Evolutionary conservation across 805 yeast genomes (phyloP).

Genomic region (Cyberlindnera bimundalis): DNA sequence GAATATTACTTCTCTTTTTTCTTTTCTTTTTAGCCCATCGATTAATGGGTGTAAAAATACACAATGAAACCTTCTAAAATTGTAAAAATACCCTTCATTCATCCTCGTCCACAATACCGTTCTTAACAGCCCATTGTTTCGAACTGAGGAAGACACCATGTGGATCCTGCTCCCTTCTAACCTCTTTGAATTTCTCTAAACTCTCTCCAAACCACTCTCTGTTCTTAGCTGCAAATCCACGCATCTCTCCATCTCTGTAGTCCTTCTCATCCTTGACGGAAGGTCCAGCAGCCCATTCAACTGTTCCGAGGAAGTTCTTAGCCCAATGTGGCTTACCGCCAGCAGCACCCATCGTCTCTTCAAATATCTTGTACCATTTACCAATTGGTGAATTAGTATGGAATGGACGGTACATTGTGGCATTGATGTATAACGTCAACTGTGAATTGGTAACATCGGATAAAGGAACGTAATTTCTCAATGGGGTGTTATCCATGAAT

Average conservation of each 20-base stretch:
- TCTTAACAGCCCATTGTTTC: conserved; percentile 74
- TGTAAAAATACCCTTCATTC: not conserved
- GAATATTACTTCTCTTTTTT: no score
- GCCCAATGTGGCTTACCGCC: conserved; percentile 99
- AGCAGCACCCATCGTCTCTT: conserved; percentile 66
- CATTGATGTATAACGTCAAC: conserved; percentile 82
- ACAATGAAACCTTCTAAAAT: not conserved
- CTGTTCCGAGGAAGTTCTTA: conserved; percentile 77
- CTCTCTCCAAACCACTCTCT: conserved; percentile 79
- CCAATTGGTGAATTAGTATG: conserved; percentile 65
- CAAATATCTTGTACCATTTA: conserved; percentile 83
- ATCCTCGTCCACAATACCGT: conserved; percentile 49
- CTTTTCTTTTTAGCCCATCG: no score
- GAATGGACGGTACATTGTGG: conserved; percentile 97
- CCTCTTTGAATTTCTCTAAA: conserved; percentile 53
- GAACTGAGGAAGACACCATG: conserved; percentile 76
- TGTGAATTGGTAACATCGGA: conserved; percentile 58
- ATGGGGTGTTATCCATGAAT: conserved; percentile 75
- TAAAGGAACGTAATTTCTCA: conserved; percentile 49
- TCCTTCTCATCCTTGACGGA: conserved; percentile 34
- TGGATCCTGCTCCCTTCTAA: conserved; percentile 74
- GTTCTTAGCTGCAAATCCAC: conserved; percentile 70
- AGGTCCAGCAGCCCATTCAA: conserved; percentile 30
- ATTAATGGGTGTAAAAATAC: no score
- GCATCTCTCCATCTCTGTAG: conserved; percentile 64